phyloP scores from a whole-genome alignment of 2,329 filamentous ascomycete species.

The Thielaviopsis populi region DNA sequence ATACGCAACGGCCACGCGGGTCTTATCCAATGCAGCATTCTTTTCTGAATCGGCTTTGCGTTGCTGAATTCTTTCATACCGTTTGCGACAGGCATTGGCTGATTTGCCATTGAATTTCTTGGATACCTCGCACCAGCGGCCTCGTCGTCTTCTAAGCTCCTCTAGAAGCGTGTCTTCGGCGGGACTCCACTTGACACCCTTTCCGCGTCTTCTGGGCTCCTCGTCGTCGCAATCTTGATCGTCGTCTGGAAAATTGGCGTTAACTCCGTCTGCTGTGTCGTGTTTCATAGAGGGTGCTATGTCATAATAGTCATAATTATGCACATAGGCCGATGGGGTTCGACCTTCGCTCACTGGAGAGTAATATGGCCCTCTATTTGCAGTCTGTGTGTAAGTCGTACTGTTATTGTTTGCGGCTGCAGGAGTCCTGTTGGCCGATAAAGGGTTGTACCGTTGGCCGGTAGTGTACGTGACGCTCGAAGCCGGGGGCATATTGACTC shows the following conservation, averaged over 20 bases:
- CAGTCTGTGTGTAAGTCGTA: slow-evolving; percentile 10
- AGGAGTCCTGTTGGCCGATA: not conserved
- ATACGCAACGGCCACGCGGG: slow-evolving; percentile 62
- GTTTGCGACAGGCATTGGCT: slow-evolving; percentile 74
- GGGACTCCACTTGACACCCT: slow-evolving; percentile 69
- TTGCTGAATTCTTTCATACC: slow-evolving; percentile 73
- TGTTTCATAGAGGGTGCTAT: slow-evolving; percentile 4
- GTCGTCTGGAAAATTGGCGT: slow-evolving; percentile 9
- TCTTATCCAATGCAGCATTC: slow-evolving; percentile 40
- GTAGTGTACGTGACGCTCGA: not conserved
- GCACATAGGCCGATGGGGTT: slow-evolving; percentile 8
- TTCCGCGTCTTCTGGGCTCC: slow-evolving; percentile 10
- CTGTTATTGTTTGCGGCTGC: not conserved
- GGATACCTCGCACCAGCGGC: slow-evolving; percentile 13
- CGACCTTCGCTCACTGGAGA: slow-evolving; percentile 15
- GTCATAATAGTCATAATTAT: slow-evolving; percentile 16
- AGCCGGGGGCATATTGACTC: slow-evolving; percentile 10
- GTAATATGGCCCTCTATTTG: slow-evolving; percentile 14
- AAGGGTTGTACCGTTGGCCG: not conserved
- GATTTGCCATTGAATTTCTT: slow-evolving; percentile 59
- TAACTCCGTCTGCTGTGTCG: slow-evolving; percentile 9
- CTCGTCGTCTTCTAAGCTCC: slow-evolving; percentile 13
- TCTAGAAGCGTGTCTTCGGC: slow-evolving; percentile 40
- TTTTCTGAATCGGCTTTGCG: slow-evolving; percentile 34
- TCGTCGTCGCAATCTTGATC: slow-evolving; percentile 6